Percentiles rank a stretch among this genome's conserved stretches.
Evolutionary conservation across 768 basidiomycete genomes (phyloP).

Genomic region (Macrolepiota dolichaula): DNA sequence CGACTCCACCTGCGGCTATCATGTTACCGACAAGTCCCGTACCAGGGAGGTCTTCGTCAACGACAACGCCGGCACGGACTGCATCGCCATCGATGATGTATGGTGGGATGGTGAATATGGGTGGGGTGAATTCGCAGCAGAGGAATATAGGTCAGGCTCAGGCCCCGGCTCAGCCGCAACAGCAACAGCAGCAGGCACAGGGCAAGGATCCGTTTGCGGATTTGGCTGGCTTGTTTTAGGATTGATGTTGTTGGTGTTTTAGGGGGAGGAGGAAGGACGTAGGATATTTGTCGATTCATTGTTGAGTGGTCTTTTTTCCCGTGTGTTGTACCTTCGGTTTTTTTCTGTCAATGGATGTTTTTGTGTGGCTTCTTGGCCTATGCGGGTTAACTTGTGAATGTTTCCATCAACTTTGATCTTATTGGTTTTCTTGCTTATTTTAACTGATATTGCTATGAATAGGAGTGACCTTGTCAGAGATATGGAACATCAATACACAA

Average conservation of each 20-base stretch:
- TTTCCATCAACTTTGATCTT: not conserved
- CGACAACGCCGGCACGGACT: not conserved
- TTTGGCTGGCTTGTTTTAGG: conserved; percentile 69
- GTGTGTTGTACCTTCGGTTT: not conserved
- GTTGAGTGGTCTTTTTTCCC: not conserved
- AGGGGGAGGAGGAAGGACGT: not conserved
- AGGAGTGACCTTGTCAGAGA: too few relatives aligned
- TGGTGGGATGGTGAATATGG: conserved; percentile 3
- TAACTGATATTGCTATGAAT: too few relatives aligned
- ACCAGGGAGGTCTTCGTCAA: not conserved
- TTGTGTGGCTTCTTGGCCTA: not conserved
- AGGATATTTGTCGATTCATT: not conserved
- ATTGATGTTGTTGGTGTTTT: not conserved
- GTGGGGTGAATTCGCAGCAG: not conserved
- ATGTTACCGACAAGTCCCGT: conserved; percentile 2
- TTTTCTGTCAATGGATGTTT: not conserved
- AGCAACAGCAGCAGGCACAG: conserved; percentile 27
- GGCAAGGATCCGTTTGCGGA: conserved; percentile 85
- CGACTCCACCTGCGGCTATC: conserved; percentile 2
- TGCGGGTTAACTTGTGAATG: conserved; percentile 10
- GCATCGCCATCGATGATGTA: conserved; percentile 4
- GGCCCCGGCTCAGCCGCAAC: conserved; percentile 3
- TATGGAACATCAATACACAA: too few relatives aligned
- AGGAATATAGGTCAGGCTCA: not conserved
- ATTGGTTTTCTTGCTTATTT: too few relatives aligned